Evolutionary conservation across 176 grass and related monocot genomes (phyloP), one percentile per base, ranked within the genome.

Genomic region (Phyllostachys edulis): DNA sequence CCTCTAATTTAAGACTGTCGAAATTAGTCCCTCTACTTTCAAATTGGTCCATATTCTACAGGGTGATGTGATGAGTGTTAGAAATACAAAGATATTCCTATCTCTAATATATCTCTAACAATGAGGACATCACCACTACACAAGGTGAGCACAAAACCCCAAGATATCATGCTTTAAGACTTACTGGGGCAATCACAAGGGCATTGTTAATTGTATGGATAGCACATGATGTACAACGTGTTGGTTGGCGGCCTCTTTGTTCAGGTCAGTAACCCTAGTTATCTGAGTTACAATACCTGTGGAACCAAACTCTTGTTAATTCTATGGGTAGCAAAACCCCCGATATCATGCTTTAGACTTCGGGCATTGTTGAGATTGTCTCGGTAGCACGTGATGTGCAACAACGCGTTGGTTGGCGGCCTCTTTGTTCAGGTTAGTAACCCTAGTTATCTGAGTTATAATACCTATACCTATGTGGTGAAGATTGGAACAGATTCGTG

Each of bases 381-480:
- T 80, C 11, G 0, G 11, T 80, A 80, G 6, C 60, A 78, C 8
- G 3, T 64, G 16, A 36, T 7, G 5, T 79, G 57, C 26, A 79
- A 34, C 17, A 63, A 15, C 38, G 14, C 1, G 1, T 61, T 44
- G 6, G 38, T 9, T 78, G 44, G 24, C 29, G 34, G 26, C 24
- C 40, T 47, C 24, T 47, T 79, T 64, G 39, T 64, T 64, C 15
- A 62, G n/a, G 20, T 23, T 7, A 77, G 54, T 23, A 76, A 61
- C 75, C 55, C 37, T 44, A 62, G n/a, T 26, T 61, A 61, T 77
- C 4, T 20, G 57, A 77, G 75, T 42, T 78, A 64, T 27, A 78
- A 63, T 29, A 78, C 44, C 41, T 78, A 46, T 46, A 27, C 40
- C 2, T 60, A 63, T 46, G 57, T 78, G 39, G 15, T 42, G 39